These are phyloP conservation scores for Dendrobium catenatum DNA, from an alignment of 106 monocot species.

Conservation along the genomic window DNA sequence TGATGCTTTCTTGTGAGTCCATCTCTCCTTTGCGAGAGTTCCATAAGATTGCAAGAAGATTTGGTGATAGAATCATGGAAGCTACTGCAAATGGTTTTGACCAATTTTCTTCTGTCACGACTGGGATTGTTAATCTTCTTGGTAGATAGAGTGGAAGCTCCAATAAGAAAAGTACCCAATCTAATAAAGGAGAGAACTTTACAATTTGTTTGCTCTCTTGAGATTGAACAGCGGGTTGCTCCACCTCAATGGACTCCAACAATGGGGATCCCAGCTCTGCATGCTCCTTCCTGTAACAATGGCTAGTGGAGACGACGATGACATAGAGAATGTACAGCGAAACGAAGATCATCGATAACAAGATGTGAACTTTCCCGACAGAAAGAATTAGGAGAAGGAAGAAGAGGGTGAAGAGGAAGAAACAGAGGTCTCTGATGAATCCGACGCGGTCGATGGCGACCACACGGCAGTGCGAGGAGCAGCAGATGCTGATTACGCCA, in stretches of 20 bases:
- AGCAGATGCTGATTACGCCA: conserved; percentile 24
- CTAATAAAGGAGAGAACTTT: neutral
- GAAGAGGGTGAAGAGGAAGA: conserved; percentile 36
- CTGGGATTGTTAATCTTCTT: conserved; percentile 41
- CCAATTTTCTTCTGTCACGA: conserved; percentile 35
- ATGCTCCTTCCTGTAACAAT: conserved; percentile 23
- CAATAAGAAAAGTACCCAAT: conserved; percentile 13
- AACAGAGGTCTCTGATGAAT: conserved; percentile 54
- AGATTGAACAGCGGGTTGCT: neutral
- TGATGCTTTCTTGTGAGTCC: conserved; percentile 8
- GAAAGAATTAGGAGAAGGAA: conserved; percentile 29
- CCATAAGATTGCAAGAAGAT: conserved; percentile 37
- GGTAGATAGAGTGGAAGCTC: conserved; percentile 48
- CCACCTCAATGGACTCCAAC: conserved; percentile 14
- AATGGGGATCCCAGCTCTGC: conserved; percentile 23
- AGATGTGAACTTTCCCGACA: conserved; percentile 32
- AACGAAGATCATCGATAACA: conserved; percentile 33
- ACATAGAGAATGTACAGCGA: conserved; percentile 57
- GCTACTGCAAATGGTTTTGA: conserved; percentile 35
- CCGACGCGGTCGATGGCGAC: conserved; percentile 13
- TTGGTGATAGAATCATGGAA: conserved; percentile 28
- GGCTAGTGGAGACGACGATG: conserved; percentile 33
- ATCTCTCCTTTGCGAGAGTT: conserved; percentile 2
- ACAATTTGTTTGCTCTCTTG: neutral
- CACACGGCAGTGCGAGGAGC: neutral